phyloP scores from a whole-genome alignment of 108 stramenopile species.

The Nannochloropsis granulata region DNA sequence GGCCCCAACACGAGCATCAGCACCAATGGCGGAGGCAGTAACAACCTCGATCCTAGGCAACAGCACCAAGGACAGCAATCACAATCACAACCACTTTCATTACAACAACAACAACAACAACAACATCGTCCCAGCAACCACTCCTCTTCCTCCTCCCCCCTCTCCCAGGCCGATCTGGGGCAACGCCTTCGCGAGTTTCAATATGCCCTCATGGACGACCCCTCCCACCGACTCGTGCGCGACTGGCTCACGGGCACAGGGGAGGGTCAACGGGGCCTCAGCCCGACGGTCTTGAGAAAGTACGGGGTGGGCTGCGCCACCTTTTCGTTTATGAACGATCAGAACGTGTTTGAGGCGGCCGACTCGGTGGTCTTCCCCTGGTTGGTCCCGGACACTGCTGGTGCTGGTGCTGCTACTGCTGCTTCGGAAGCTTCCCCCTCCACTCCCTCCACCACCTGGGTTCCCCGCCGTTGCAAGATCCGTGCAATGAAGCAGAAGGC shows the following conservation, averaged over 20 bases:
- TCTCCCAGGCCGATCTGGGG: constrained; percentile 4
- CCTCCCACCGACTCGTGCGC: constrained; percentile 4
- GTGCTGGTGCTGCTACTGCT: not conserved
- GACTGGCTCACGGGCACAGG: constrained; percentile 12
- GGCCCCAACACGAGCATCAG: not conserved
- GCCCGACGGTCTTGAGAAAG: constrained; percentile 46
- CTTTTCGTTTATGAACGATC: constrained; percentile 25
- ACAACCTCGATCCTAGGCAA: too few species aligned
- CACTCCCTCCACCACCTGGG: not conserved
- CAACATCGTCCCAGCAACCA: not conserved
- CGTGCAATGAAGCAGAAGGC: constrained; percentile 12
- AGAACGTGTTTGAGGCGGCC: constrained; percentile 34
- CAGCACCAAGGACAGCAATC: too few species aligned
- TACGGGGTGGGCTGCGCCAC: constrained; percentile 70
- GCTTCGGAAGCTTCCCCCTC: not conserved
- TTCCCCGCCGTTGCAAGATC: constrained; percentile 1
- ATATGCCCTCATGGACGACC: constrained; percentile 11
- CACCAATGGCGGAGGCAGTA: too few species aligned
- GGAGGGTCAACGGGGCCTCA: constrained; percentile 45
- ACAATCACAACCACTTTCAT: not conserved
- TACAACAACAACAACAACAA: not conserved
- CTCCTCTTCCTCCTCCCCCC: not conserved
- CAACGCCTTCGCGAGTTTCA: constrained; percentile 11
- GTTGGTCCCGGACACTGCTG: constrained; percentile 43
- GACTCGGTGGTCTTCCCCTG: constrained; percentile 83